Conservation (phyloP, 1,284 basidiomycete genomes). For the Kalmanozyma brasiliensis region DNA sequence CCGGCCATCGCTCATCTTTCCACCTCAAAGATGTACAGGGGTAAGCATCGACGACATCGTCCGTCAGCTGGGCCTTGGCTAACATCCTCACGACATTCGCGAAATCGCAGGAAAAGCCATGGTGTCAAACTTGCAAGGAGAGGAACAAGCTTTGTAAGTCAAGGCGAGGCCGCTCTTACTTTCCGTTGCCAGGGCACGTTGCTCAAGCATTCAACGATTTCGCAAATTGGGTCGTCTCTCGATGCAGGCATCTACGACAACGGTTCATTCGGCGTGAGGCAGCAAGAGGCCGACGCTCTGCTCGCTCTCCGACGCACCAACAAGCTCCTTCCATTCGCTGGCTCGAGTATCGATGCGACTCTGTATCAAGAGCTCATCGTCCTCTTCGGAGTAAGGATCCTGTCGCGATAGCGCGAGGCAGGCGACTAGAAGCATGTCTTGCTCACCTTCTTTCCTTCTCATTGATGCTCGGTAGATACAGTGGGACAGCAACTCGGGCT, state of each 20-base stretch:
- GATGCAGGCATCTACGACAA: constrained; percentile 31
- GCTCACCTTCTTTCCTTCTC: neutral
- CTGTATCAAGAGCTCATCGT: constrained; percentile 11
- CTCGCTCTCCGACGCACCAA: neutral
- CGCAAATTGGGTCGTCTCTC: neutral
- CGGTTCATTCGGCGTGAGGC: neutral
- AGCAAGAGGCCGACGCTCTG: neutral
- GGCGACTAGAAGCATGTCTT: no score
- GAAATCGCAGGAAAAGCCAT: constrained; percentile 16
- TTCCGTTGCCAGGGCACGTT: neutral
- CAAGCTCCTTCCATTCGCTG: neutral
- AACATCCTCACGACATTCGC: neutral
- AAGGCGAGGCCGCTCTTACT: neutral
- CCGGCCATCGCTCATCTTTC: no score
- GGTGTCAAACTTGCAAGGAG: constrained; percentile 41
- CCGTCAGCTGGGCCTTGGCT: neutral
- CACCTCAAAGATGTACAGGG: constrained; percentile 24
- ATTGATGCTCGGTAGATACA: neutral
- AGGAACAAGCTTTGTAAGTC: constrained; percentile 25
- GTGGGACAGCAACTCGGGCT: neutral
- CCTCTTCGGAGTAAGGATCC: constrained; percentile 12
- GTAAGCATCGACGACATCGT: constrained; percentile 5
- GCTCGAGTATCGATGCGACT: neutral
- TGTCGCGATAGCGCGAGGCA: neutral
- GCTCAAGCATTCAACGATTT: neutral